These are phyloP conservation scores for Penicillium sp. DNA, from an alignment of 2,329 filamentous ascomycete genomes.

Conservation along the genomic window DNA sequence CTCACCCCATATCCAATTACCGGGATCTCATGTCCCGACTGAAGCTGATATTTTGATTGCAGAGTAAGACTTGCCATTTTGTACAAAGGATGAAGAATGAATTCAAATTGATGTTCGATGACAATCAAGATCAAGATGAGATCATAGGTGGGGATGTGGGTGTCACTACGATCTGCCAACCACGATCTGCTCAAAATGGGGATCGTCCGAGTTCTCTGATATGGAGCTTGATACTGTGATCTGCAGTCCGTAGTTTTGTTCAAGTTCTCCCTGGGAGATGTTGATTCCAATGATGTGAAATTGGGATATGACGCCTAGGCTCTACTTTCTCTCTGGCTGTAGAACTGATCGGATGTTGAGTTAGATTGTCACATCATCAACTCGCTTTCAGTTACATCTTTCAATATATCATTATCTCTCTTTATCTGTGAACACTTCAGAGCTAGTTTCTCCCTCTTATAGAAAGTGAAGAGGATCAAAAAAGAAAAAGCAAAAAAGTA, in stretches of 20 bases:
- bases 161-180: not conserved
- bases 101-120: not conserved
- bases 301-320: too few relatives aligned
- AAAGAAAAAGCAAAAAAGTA: not conserved
- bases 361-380: too few relatives aligned
- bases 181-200: not conserved
- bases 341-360: too few relatives aligned
- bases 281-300: too few relatives aligned
- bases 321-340: too few relatives aligned
- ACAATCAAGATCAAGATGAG: not conserved
- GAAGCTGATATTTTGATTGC: slow-evolving; percentile 50
- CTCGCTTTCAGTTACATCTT: too few relatives aligned
- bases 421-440: too few relatives aligned
- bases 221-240: too few relatives aligned
- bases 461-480: not conserved
- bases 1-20: slow-evolving; percentile 59
- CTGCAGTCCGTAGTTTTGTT: too few relatives aligned
- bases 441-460: too few relatives aligned
- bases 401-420: too few relatives aligned
- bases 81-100: not conserved
- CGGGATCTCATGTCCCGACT: slow-evolving; percentile 62
- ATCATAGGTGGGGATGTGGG: not conserved
- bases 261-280: too few relatives aligned
- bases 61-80: slow-evolving; percentile 25
- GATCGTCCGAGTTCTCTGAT: not conserved